Base-by-base conservation (phyloP, 768 basidiomycete species). In the Tephrocybe sp. region DNA sequence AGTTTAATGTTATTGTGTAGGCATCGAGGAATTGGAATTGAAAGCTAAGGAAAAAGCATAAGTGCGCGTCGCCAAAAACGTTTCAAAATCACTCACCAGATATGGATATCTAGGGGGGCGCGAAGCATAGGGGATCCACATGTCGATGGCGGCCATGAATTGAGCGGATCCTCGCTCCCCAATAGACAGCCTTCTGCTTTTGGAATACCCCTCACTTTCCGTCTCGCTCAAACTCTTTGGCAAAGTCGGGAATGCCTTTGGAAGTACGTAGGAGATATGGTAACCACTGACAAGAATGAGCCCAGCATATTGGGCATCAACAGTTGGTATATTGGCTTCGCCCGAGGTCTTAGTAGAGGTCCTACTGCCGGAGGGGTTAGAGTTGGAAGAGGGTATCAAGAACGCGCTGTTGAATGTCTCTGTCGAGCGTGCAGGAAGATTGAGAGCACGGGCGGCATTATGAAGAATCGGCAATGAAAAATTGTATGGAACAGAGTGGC, bases 81-180 rank as follows among this genome's bases (percentile, higher is more conserved):
- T 18, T 37, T 5, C 3, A 37, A 6, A 7, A 19, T 35, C 16
- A 68, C 79, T 34, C 56, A 89, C 89, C 55, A 89, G 69, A 67
- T 80, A 92, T n/a, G 89, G 89, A 26, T 81, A 81, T 51, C 78
- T 75, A 11, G 88, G 86, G 35, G 89, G 89, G 43, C 70, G 76
- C 4, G 80, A 80, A 18, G 80, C 62, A 49, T 79, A 87, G 5
- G 89, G 89, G 19, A 86, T 77, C 77, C 81, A 83, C 66, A 92
- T 75, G 52, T 89, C 86, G 43, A 92, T 78, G 3, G 83, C 89
- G 12, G 84, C 89, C 86, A 92, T 86, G 64, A 90, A 91, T 38
- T 89, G 84, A 39, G 80, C 73, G 30, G 71, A 73, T 44, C 75
- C 80, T 47, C 76, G 78, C 43, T 87, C 86, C n/a, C 73, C 67